Percentiles rank a stretch among this genome's conserved stretches.
Evolutionary conservation across 176 grass and related monocot species (phyloP).

Genomic region (Triticum aestivum): IWGSC_CS_RefSeq_v2.1 NC_057803.1:676047034-676047533

Average conservation of each 20-base stretch:
- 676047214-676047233: not conserved
- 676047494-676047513: no score
- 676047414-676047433: constrained; percentile 65
- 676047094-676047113: not conserved
- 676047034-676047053: no score
- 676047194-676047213: not conserved
- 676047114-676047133: no score
- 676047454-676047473: constrained; percentile 86
- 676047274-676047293: not conserved
- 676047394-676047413: constrained; percentile 75
- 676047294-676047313: constrained; percentile 15
- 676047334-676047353: constrained; percentile 77
- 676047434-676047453: constrained; percentile 53
- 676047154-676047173: not conserved
- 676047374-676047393: constrained; percentile 46
- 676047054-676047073: no score
- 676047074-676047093: no score
- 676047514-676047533: not conserved
- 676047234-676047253: not conserved
- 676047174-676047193: no score
- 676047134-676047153: not conserved
- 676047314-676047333: constrained; percentile 62
- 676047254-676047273: not conserved
- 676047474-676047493: constrained; percentile 71
- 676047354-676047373: constrained; percentile 88